phyloP scores from a whole-genome alignment of 768 basidiomycete species.

The Pholiota microspora region DNA sequence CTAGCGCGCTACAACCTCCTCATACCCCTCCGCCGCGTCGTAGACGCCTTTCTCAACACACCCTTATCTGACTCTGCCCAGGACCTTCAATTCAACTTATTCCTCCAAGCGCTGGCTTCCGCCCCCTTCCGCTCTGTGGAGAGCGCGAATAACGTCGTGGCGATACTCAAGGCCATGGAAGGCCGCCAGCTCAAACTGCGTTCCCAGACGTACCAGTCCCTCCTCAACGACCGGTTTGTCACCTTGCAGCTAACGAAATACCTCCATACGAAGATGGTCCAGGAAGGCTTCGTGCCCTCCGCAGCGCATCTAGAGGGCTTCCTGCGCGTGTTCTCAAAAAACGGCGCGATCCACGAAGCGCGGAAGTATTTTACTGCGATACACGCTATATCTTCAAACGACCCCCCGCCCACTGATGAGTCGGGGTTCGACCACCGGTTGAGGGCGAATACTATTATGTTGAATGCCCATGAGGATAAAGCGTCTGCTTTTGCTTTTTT shows the following conservation, averaged over 20 bases:
- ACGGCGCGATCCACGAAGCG: slow-evolving; percentile 41
- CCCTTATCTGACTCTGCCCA: slow-evolving; percentile 11
- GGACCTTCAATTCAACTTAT: slow-evolving; percentile 44
- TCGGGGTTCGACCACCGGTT: slow-evolving; percentile 18
- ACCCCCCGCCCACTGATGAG: slow-evolving; percentile 3
- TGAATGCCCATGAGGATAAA: slow-evolving; percentile 39
- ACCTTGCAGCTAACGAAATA: slow-evolving; percentile 47
- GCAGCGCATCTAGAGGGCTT: slow-evolving; percentile 45
- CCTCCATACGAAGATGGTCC: slow-evolving; percentile 41
- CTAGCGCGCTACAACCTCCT: slow-evolving; percentile 51
- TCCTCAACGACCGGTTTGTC: slow-evolving; percentile 51
- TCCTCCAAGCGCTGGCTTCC: slow-evolving; percentile 48
- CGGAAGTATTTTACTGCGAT: slow-evolving; percentile 39
- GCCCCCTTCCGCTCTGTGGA: slow-evolving; percentile 38
- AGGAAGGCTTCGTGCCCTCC: slow-evolving; percentile 37
- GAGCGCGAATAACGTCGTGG: slow-evolving; percentile 36
- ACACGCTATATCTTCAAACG: slow-evolving; percentile 13
- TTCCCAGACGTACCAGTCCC: slow-evolving; percentile 37
- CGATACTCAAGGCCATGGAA: slow-evolving; percentile 47
- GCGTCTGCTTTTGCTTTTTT: slow-evolving; percentile 49
- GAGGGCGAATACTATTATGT: slow-evolving; percentile 40
- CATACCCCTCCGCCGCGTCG: slow-evolving; percentile 41
- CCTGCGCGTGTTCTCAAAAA: slow-evolving; percentile 44
- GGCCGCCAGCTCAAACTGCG: slow-evolving; percentile 38
- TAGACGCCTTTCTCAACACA: slow-evolving; percentile 39